Evolutionary conservation across 805 yeast species (phyloP), one percentile per base, ranked within the genome.

Genomic region (Saccharomycopsis babjevae): DNA sequence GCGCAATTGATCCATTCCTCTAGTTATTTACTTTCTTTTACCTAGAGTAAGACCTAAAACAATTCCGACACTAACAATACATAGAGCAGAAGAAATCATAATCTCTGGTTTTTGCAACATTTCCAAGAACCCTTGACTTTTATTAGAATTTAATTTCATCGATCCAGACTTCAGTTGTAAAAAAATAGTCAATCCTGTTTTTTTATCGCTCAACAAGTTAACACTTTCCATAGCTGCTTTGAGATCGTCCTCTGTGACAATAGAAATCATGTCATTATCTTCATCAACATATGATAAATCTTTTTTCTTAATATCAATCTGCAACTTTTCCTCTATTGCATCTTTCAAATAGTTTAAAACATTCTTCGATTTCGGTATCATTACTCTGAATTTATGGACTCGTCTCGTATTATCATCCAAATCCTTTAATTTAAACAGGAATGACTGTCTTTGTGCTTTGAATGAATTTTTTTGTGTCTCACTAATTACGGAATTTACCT

Each of bases 211-310:
- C 50, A 42, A 8, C 6, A 7, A 10, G 16, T 13, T 22, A 1
- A 46, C 60, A 1, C 57, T 11, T 32, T 65, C 64, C 25, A 71
- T 69, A 2, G 72, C 70, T 34, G 66, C 66, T 38, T 65, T 64
- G 57, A 77, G 64, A 62, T 76, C 79, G 25, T 69, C 71, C 50
- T 71, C 74, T 57, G 69, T 72, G 8, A 67, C 70, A 11, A 77
- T 67, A 1, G 69, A 57, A 5, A 76, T 67, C 59, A 70, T 57
- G 61, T 77, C 78, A 1, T 69, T 70, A 32, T 74, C 79, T 38
- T 73, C 75, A 58, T 77, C 79, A 16, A 70, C 65, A 60, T 76
- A 77, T 38, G 75, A 70, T 11, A 77, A 58, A 22, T 73, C 74
- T 59, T 71, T 67, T 1, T 43, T 46, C n/a, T 61, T 64, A 0